Evolutionary conservation across 352 stramenopile species (phyloP).

Genomic region (Halophytophthora polymorphica): DNA sequence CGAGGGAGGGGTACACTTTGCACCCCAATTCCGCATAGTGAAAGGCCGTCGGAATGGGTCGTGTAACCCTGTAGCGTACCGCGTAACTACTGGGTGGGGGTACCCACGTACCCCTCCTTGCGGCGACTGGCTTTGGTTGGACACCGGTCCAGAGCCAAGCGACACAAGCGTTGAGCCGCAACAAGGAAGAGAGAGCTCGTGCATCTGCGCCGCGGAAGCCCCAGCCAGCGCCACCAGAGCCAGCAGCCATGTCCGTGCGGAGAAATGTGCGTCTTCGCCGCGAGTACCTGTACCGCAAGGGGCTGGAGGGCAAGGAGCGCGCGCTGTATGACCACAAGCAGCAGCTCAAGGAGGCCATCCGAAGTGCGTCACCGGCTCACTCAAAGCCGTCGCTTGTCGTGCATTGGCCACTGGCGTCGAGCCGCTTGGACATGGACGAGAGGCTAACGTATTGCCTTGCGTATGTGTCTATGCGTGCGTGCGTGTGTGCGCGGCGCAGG

Average conservation of each 20-base stretch:
- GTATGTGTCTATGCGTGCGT: not conserved
- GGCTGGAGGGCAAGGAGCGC: conserved; percentile 94
- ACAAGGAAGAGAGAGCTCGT: too few species aligned
- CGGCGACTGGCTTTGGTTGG: too few species aligned
- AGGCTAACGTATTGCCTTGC: conserved; percentile 2
- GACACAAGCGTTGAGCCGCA: too few species aligned
- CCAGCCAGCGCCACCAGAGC: not conserved
- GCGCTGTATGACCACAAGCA: conserved; percentile 97
- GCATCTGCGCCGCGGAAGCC: not conserved
- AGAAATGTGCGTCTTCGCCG: conserved; percentile 96
- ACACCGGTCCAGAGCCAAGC: too few species aligned
- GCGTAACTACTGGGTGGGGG: too few species aligned
- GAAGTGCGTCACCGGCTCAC: conserved; percentile 28
- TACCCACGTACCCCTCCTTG: too few species aligned
- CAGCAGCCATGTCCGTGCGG: conserved; percentile 76
- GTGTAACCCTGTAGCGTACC: too few species aligned
- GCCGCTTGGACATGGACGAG: not conserved
- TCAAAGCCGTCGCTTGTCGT: not conserved
- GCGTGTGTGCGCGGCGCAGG: conserved; percentile 9
- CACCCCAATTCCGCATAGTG: too few species aligned
- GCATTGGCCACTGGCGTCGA: not conserved
- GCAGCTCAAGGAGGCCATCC: conserved; percentile 93
- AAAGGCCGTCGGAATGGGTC: too few species aligned
- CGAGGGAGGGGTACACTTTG: too few species aligned
- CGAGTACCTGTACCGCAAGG: conserved; percentile 99